Conservation (phyloP, 2,329 filamentous ascomycete species). For the Colletotrichum musicola region DNA sequence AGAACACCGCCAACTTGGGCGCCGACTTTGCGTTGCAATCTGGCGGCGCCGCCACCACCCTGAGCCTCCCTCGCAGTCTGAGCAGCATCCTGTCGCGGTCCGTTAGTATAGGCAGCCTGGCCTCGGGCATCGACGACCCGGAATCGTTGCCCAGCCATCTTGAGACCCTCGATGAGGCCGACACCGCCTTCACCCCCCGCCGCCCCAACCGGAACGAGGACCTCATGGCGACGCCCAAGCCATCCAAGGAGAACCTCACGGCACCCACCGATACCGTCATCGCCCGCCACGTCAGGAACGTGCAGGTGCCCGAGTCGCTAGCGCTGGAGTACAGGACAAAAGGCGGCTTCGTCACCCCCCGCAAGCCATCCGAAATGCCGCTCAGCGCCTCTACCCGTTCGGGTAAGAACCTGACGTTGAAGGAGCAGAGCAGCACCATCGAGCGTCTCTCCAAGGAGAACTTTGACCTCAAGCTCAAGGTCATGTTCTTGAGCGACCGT, state of each 20-base stretch:
- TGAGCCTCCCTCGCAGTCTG: conserved; percentile 61
- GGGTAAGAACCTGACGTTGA: conserved; percentile 84
- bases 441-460: conserved; percentile 98
- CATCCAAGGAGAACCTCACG: conserved; percentile 65
- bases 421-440: conserved; percentile 97
- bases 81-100: conserved; percentile 76
- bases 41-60: conserved; percentile 76
- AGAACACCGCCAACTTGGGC: conserved; percentile 75
- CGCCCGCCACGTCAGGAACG: conserved; percentile 87
- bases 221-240: conserved; percentile 77
- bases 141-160: conserved; percentile 61
- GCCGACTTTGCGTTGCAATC: conserved; percentile 87
- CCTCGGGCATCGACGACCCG: conserved; percentile 77
- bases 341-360: conserved; percentile 72
- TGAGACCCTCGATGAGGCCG: conserved; percentile 63
- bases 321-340: conserved; percentile 88
- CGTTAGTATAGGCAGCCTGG: conserved; percentile 90
- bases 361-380: conserved; percentile 66
- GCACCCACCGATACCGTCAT: conserved; percentile 90
- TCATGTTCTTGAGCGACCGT: conserved; percentile 95
- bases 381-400: conserved; percentile 64
- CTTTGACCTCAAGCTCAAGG: conserved; percentile 96
- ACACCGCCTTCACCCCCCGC: conserved; percentile 52
- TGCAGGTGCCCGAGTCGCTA: conserved; percentile 90
- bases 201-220: conserved; percentile 54